Conservation (phyloP, 495 filamentous ascomycete genomes). For the Neurospora discreta region DNA sequence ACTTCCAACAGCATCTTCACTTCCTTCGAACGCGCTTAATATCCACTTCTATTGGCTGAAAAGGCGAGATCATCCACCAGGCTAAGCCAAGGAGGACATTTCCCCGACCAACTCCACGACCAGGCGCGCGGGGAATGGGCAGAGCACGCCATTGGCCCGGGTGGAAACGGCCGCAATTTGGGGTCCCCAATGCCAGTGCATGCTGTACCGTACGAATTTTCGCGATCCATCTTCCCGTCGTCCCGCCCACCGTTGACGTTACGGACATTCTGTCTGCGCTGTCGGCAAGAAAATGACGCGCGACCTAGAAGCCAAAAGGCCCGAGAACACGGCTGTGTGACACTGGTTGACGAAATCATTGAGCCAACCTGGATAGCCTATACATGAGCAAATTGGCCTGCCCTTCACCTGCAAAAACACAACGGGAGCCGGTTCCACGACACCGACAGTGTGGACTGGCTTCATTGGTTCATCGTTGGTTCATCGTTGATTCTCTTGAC, state of each 20-base stretch:
- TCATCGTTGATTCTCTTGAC: background rate
- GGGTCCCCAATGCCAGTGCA: background rate
- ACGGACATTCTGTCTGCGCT: background rate
- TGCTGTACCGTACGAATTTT: background rate
- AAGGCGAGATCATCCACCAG: background rate
- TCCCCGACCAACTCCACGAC: background rate
- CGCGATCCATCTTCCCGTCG: background rate
- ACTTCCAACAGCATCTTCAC: background rate
- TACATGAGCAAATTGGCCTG: too few relatives aligned
- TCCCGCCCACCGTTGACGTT: background rate
- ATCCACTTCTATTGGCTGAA: slow-evolving; percentile 1
- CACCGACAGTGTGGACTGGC: background rate
- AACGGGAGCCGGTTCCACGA: background rate
- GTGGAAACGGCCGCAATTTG: background rate
- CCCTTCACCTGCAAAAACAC: background rate
- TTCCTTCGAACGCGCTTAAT: slow-evolving; percentile 1
- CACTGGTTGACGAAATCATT: background rate
- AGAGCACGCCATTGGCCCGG: background rate
- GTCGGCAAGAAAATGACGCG: background rate
- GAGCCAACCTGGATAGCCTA: background rate
- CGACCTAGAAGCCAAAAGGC: background rate
- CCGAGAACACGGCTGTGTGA: background rate
- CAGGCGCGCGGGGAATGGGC: background rate
- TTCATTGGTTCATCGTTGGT: background rate
- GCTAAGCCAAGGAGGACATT: background rate